Evolutionary conservation across 257 asterid species (phyloP).

Genomic region (Solanum lycopersicoides): DNA sequence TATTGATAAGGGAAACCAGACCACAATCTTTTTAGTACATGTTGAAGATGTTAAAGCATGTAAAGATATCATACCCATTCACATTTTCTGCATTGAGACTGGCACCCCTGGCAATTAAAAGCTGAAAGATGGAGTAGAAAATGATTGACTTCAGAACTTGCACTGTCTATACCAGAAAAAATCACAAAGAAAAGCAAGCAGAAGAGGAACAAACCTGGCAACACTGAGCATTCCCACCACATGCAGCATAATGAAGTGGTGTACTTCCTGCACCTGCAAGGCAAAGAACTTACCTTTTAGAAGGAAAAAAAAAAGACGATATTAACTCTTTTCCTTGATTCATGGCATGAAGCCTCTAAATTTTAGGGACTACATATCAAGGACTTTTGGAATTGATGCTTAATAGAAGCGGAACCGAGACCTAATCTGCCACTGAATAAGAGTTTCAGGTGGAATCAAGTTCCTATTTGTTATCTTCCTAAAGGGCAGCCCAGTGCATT

Average conservation of each 20-base stretch:
- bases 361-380: background rate
- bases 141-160: background rate
- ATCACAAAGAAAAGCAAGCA: background rate
- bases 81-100: slow-evolving; percentile 54
- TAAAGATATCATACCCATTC: slow-evolving; percentile 45
- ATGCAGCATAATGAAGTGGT: slow-evolving; percentile 89
- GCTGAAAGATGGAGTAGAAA: slow-evolving; percentile 29
- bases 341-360: background rate
- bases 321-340: background rate
- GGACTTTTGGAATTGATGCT: background rate
- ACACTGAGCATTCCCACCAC: slow-evolving; percentile 86
- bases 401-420: background rate
- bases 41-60: background rate
- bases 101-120: slow-evolving; percentile 66
- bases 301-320: background rate
- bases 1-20: background rate
- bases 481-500: background rate
- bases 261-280: slow-evolving; percentile 81
- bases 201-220: slow-evolving; percentile 52
- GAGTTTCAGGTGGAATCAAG: background rate
- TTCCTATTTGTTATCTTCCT: background rate
- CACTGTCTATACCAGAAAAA: background rate
- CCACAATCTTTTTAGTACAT: background rate
- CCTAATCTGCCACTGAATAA: background rate
- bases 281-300: background rate